Base-by-base conservation (phyloP, 805 yeast genomes). In the Komagataella mondaviorum region DNA sequence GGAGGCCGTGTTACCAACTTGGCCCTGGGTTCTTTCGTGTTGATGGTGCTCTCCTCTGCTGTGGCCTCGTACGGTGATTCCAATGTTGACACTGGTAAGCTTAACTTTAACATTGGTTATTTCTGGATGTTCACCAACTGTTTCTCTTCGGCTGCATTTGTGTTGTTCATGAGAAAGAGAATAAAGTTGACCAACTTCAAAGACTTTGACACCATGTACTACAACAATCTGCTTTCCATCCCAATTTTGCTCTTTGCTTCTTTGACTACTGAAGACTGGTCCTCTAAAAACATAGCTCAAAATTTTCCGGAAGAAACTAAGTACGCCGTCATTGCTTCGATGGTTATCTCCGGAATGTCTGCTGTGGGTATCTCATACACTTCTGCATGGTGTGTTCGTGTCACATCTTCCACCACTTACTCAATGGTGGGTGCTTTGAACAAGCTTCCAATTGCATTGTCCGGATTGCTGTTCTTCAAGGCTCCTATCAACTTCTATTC, bases 311-410 rank as follows among this genome's bases (percentile, higher is more conserved):
- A 75, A 12, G 87, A 71, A 48, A 73, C 78, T 59, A 78, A 90
- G 66, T 68, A 72, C 56, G 76, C 91, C 47, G 78, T 88, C 53
- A 76, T 88, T 56, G 69, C 83, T 47, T 83, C 88, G 60, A 90
- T 93, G 96, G 62, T 93, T 56, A 78, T 91, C 64, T 88, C 96
- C 44, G 99, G 99, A 69, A 79, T 87, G 59, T 84, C 95, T 47
- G 85, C 97, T 36, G 96, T 93, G 51, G 97, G 96, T 73, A 93
- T 93, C 67, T 91, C 98, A 47, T 93, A 93, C 80, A 88, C 96
- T 71, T 89, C 98, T 10, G 99, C 97, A 55, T 93, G 99, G 99
- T 93, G 99, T 80, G 96, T 93, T 58, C 88, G 99, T 74, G 98
- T 93, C 57, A 93, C 99, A 47, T 88, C 97, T 20, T 90, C 98